Conservation (phyloP, 306 rosid genomes). For the Malus fusca region DNA sequence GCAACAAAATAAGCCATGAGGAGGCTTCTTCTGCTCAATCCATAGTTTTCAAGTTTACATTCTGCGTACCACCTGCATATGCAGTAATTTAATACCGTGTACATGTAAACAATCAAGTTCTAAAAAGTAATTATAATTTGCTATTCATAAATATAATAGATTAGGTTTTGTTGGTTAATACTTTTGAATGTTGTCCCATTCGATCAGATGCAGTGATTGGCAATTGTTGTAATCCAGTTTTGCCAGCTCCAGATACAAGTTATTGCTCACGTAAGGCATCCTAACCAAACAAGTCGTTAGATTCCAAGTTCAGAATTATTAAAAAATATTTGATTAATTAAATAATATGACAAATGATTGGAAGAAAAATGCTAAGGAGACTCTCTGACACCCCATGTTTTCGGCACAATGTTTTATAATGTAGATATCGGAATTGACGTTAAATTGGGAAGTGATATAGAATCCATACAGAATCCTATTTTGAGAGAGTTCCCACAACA, state of each 20-base stretch:
- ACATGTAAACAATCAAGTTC: not conserved
- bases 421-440: fast-evolving
- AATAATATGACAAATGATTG: no score
- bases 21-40: slow-evolving; percentile 50
- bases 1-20: slow-evolving; percentile 67
- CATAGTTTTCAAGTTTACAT: slow-evolving; percentile 48
- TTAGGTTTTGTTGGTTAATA: not conserved
- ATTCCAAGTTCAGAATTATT: not conserved
- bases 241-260: slow-evolving; percentile 71
- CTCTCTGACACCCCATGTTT: no score
- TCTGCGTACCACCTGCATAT: slow-evolving; percentile 71
- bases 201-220: slow-evolving; percentile 58
- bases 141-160: not conserved
- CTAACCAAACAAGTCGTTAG: slow-evolving; percentile 25
- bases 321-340: no score
- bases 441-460: no score
- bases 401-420: no score
- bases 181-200: slow-evolving; percentile 71
- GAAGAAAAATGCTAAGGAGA: no score
- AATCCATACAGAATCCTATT: fast-evolving
- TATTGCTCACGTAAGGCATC: slow-evolving; percentile 68
- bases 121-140: not conserved
- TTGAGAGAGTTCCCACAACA: no score
- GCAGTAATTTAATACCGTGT: not conserved
- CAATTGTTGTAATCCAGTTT: slow-evolving; percentile 81